Conservation (phyloP, 306 rosid genomes). For the Comarum palustre region DNA sequence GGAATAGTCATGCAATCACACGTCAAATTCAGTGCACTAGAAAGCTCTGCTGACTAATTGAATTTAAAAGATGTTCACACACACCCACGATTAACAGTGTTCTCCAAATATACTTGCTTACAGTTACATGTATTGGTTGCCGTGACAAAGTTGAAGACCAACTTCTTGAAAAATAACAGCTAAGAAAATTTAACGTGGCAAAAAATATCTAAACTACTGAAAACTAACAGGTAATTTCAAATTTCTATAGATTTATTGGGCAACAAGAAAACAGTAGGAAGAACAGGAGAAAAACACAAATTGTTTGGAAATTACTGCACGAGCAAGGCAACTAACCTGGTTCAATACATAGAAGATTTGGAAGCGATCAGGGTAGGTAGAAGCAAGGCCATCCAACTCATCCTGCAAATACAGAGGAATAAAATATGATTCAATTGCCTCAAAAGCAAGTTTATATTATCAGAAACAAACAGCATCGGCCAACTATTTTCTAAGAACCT, state of each 20-base stretch:
- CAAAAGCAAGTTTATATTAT: neutral
- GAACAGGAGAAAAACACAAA: neutral
- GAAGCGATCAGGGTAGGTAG: constrained; percentile 66
- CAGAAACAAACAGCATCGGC: neutral
- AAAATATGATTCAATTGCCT: constrained; percentile 7
- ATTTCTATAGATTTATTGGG: neutral
- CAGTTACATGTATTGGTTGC: neutral
- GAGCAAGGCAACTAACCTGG: constrained; percentile 53
- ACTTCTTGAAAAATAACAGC: neutral
- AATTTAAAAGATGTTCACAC: neutral
- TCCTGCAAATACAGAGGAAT: constrained; percentile 49
- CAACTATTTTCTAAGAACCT: neutral
- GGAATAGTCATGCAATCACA: too few species aligned
- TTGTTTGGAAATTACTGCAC: constrained; percentile 11
- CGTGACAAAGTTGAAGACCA: neutral
- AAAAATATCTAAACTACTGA: neutral
- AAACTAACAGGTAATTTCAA: neutral
- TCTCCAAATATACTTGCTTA: neutral
- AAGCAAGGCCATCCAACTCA: constrained; percentile 71
- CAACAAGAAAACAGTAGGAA: neutral
- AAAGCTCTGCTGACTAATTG: neutral
- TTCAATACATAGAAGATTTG: constrained; percentile 70
- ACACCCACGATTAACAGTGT: neutral
- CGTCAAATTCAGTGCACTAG: neutral
- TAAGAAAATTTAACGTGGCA: neutral